phyloP scores from a whole-genome alignment of 2,329 filamentous ascomycete genomes.

The Cladophialophora carrionii region DNA sequence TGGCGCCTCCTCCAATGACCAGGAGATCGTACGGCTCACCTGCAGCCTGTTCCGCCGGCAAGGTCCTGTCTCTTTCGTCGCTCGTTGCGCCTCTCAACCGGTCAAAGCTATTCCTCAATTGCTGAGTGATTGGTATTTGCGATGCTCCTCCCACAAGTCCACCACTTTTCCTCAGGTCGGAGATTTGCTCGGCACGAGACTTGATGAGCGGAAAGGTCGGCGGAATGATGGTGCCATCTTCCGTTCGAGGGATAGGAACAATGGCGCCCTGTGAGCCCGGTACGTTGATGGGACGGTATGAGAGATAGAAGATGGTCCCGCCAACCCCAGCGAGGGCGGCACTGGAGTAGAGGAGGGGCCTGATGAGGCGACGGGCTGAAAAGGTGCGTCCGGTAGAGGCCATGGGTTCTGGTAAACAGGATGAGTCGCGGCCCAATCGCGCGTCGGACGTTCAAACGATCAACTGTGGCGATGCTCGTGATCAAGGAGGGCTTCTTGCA shows the following conservation, averaged over 20 bases:
- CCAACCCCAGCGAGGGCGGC: slow-evolving; percentile 59
- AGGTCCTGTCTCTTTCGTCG: slow-evolving; percentile 31
- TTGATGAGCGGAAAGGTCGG: slow-evolving; percentile 58
- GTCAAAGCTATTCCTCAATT: slow-evolving; percentile 31
- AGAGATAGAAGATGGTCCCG: slow-evolving; percentile 60
- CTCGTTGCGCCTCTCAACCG: slow-evolving; percentile 32
- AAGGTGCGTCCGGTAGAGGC: slow-evolving; percentile 25
- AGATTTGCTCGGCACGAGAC: slow-evolving; percentile 55
- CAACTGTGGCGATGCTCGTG: not conserved
- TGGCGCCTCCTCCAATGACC: slow-evolving; percentile 78
- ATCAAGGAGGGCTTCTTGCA: slow-evolving; percentile 4
- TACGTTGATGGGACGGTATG: slow-evolving; percentile 66
- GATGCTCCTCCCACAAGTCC: slow-evolving; percentile 42
- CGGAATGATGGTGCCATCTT: slow-evolving; percentile 60
- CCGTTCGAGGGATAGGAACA: slow-evolving; percentile 64
- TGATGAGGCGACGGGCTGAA: slow-evolving; percentile 53
- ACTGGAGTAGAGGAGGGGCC: slow-evolving; percentile 62
- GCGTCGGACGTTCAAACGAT: not conserved
- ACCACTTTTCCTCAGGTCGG: slow-evolving; percentile 54
- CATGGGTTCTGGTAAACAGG: slow-evolving; percentile 17
- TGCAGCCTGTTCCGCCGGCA: slow-evolving; percentile 40
- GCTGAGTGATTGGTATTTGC: slow-evolving; percentile 32
- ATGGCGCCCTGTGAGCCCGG: slow-evolving; percentile 64
- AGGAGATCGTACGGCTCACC: slow-evolving; percentile 72
- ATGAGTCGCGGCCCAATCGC: slow-evolving; percentile 2